These are phyloP conservation scores for Sanchytrium tribonematis DNA, from an alignment of 371 early-diverging fungal genomes.

Conservation along the genomic window DNA sequence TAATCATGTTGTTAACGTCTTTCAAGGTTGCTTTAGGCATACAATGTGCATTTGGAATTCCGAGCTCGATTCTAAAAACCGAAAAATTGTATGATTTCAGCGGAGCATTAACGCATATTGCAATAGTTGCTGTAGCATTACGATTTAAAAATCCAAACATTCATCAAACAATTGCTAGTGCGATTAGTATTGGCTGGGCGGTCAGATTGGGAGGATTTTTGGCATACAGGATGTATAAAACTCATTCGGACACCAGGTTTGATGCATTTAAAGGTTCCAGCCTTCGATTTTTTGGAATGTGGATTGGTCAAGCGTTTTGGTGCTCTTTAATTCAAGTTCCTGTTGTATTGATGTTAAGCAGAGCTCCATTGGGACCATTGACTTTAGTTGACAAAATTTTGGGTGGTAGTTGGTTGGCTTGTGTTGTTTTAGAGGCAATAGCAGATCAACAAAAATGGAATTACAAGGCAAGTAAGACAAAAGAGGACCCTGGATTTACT, in stretches of 20 bases:
- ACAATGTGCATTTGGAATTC: neutral
- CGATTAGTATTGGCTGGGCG: conserved; percentile 1
- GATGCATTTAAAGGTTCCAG: neutral
- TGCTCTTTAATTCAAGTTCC: neutral
- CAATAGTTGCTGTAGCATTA: neutral
- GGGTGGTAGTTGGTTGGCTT: neutral
- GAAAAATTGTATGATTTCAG: neutral
- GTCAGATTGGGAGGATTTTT: conserved; percentile 2
- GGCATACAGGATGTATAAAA: neutral
- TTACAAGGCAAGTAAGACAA: neutral
- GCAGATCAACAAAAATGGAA: conserved; percentile 2
- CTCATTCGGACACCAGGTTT: neutral
- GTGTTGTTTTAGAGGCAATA: conserved; percentile 1
- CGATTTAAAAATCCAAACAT: neutral
- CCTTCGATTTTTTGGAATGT: conserved; percentile 1
- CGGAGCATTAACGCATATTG: neutral
- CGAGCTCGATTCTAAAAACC: neutral
- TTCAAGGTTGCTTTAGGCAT: neutral
- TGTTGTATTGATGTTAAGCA: neutral
- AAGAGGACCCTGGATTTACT: conserved; percentile 2
- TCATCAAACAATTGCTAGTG: neutral
- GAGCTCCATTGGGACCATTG: neutral
- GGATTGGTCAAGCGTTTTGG: conserved; percentile 3
- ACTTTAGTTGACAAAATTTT: neutral
- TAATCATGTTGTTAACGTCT: neutral